Conservation (phyloP, 2,329 filamentous ascomycete species). For the Hypoxylon rubiginosum region DNA sequence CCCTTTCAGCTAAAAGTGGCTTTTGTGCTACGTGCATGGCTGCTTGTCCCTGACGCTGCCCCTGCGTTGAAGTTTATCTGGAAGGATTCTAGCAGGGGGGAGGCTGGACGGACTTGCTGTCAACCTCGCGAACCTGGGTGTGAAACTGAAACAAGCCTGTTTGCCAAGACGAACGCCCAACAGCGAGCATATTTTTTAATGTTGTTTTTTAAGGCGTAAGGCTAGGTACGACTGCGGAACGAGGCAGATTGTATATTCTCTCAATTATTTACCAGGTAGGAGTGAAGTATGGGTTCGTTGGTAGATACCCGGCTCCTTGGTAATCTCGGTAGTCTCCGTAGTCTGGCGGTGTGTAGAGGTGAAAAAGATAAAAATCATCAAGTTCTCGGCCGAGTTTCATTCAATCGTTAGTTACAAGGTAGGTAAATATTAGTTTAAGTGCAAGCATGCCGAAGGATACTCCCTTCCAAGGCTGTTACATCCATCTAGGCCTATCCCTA, state of each 20-base stretch:
- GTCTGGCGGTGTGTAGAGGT: background rate
- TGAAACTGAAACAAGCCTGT: conserved; percentile 39
- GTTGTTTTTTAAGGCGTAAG: background rate
- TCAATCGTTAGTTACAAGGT: background rate
- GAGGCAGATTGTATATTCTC: background rate
- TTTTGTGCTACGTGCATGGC: background rate
- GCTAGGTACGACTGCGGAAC: background rate
- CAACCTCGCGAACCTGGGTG: conserved; percentile 26
- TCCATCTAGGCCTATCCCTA: background rate
- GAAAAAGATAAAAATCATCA: background rate
- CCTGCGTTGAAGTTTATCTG: conserved; percentile 1
- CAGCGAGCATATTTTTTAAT: conserved; percentile 14
- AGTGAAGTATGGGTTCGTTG: background rate
- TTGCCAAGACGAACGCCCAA: conserved; percentile 28
- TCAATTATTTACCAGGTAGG: background rate
- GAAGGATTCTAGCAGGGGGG: conserved; percentile 35
- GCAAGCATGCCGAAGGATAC: background rate
- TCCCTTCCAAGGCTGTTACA: background rate
- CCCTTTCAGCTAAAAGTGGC: conserved; percentile 14
- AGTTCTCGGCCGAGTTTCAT: background rate
- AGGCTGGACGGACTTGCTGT: conserved; percentile 22
- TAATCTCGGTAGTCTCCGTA: background rate
- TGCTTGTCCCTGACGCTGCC: background rate
- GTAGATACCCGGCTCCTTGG: background rate
- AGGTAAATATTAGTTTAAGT: background rate